Percentiles rank a stretch among this genome's conserved stretches.
Evolutionary conservation across 495 filamentous ascomycete genomes (phyloP).

Genomic region (Penicillium paxilli): DNA sequence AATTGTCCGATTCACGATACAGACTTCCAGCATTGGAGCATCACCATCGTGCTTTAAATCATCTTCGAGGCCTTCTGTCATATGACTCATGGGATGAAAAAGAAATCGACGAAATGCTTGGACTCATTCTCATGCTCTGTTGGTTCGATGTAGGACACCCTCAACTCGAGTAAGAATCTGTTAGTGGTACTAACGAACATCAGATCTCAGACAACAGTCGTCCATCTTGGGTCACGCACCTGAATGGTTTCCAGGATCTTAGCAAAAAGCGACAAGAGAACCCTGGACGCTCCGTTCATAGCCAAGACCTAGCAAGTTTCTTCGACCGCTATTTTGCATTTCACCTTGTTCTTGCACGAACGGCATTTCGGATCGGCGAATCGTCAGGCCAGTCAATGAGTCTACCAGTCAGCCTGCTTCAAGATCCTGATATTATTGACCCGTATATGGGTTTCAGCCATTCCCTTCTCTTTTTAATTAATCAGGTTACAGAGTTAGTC

Average conservation of each 20-base stretch:
- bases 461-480: conserved; percentile 21
- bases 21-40: conserved; percentile 18
- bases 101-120: conserved; percentile 26
- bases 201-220: conserved; percentile 27
- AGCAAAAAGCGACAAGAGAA: conserved; percentile 16
- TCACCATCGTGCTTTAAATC: conserved; percentile 14
- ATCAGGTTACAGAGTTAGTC: conserved; percentile 21
- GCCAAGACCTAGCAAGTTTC: conserved; percentile 19
- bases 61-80: conserved; percentile 11
- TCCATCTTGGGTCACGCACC: conserved; percentile 27
- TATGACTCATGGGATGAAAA: conserved; percentile 14
- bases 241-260: conserved; percentile 23
- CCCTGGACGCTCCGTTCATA: conserved; percentile 9
- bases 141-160: conserved; percentile 16
- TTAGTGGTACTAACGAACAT: background rate
- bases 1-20: conserved; percentile 17
- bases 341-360: conserved; percentile 25
- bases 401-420: conserved; percentile 3
- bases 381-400: background rate
- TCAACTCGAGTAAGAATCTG: background rate
- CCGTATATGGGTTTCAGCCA: conserved; percentile 29
- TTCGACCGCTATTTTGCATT: conserved; percentile 29
- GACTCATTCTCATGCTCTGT: conserved; percentile 26
- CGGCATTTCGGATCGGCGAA: conserved; percentile 14
- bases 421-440: conserved; percentile 20